Percentiles rank a stretch among this genome's conserved stretches.
Evolutionary conservation across 2,329 filamentous ascomycete species (phyloP).

Genomic region (Xylariaceae sp.): DNA sequence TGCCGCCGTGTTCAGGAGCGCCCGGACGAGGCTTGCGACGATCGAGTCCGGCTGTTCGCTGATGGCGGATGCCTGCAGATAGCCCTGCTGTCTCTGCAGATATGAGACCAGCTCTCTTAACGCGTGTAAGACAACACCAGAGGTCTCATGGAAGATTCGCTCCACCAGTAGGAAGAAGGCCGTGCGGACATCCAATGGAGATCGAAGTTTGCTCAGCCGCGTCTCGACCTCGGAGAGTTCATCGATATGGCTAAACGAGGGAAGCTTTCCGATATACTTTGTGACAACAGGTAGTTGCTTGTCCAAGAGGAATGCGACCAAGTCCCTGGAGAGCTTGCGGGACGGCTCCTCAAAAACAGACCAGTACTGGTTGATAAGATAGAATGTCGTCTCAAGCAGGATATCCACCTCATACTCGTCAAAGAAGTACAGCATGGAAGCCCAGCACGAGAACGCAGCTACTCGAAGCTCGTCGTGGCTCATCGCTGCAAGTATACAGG

Average conservation of each 20-base stretch:
- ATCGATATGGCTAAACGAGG: constrained; percentile 67
- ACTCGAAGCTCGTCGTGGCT: constrained; percentile 69
- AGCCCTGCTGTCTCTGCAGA: constrained; percentile 66
- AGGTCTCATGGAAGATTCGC: constrained; percentile 76
- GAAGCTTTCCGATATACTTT: constrained; percentile 67
- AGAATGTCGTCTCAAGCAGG: constrained; percentile 83
- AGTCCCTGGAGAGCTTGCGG: constrained; percentile 52
- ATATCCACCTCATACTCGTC: constrained; percentile 73
- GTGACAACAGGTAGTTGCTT: constrained; percentile 56
- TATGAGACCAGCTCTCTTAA: constrained; percentile 71
- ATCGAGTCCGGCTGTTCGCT: constrained; percentile 79
- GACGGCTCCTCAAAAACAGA: constrained; percentile 54
- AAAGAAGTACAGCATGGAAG: constrained; percentile 67
- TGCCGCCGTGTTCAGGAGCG: constrained; percentile 78
- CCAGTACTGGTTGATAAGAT: constrained; percentile 83
- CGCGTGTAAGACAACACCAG: constrained; percentile 77
- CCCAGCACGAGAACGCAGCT: constrained; percentile 79
- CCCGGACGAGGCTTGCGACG: constrained; percentile 65
- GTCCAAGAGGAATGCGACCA: constrained; percentile 62
- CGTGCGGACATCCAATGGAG: constrained; percentile 58
- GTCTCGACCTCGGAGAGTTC: constrained; percentile 63
- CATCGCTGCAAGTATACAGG: constrained; percentile 83
- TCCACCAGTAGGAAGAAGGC: constrained; percentile 65
- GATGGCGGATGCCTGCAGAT: constrained; percentile 71
- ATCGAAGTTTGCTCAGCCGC: constrained; percentile 60